These are phyloP conservation scores for Moniliella sp. DNA, from an alignment of 1,284 basidiomycete genomes.

Conservation along the genomic window DNA sequence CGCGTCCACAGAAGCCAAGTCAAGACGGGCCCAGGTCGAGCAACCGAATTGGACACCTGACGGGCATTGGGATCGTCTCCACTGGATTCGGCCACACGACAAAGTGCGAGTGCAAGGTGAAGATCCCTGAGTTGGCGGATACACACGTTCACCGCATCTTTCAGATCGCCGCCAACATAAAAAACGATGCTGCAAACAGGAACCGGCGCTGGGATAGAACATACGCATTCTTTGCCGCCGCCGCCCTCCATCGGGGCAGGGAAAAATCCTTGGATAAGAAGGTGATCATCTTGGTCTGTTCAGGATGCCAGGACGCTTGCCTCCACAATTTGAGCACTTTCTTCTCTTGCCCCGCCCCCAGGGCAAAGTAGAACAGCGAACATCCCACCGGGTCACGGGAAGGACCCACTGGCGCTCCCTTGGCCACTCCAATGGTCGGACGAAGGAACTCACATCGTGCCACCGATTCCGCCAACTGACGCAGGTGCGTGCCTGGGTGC, in stretches of 20 bases:
- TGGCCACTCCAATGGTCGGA: constrained; percentile 56
- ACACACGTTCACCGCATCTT: constrained; percentile 84
- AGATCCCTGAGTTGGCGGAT: constrained; percentile 68
- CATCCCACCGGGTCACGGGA: constrained; percentile 61
- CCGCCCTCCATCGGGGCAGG: constrained; percentile 64
- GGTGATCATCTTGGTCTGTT: constrained; percentile 69
- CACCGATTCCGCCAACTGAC: constrained; percentile 56
- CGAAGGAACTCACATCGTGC: constrained; percentile 70
- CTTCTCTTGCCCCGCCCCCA: constrained; percentile 72
- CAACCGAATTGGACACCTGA: too few relatives aligned
- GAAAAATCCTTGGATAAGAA: constrained; percentile 80
- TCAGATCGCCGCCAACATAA: constrained; percentile 66
- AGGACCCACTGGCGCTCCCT: constrained; percentile 3
- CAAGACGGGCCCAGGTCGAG: constrained; percentile 59
- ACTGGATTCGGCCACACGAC: constrained; percentile 53
- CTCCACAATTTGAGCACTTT: constrained; percentile 84
- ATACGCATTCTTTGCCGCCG: constrained; percentile 88
- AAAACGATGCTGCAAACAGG: constrained; percentile 71
- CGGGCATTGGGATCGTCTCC: too few relatives aligned
- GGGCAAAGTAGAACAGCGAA: constrained; percentile 78
- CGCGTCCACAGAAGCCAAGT: constrained; percentile 48
- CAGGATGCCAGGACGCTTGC: constrained; percentile 78
- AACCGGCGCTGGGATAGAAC: constrained; percentile 44
- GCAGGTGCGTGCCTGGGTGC: constrained; percentile 42
- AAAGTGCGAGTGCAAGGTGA: constrained; percentile 66